Conservation (phyloP, 441 rosid genomes). For the Corymbia citriodora region DNA sequence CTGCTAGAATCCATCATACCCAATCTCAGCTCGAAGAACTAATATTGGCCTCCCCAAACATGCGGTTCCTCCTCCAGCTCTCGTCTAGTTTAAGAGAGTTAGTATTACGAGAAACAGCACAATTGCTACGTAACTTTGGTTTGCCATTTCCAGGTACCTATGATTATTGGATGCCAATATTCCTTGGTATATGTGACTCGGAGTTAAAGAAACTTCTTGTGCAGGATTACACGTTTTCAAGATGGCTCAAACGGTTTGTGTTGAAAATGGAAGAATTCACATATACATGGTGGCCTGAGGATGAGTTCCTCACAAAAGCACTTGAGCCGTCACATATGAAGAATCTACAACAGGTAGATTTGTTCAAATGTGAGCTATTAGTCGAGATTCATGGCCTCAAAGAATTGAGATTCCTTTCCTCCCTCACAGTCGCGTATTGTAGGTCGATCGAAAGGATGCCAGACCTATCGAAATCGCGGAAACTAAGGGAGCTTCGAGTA, state of each 20-base stretch:
- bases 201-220: background rate
- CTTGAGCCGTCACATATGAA: background rate
- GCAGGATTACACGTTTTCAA: fast-evolving
- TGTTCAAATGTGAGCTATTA: fast-evolving
- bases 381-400: background rate
- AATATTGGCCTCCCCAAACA: background rate
- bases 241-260: fast-evolving
- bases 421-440: fast-evolving
- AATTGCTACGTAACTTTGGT: no score
- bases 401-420: background rate
- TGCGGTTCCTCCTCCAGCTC: background rate
- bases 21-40: fast-evolving
- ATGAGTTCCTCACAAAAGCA: fast-evolving
- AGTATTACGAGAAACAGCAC: no score
- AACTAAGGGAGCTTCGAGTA: fast-evolving
- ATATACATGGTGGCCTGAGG: no score
- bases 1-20: fast-evolving
- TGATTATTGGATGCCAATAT: fast-evolving
- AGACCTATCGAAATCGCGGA: background rate
- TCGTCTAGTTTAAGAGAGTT: background rate
- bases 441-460: background rate
- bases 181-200: background rate
- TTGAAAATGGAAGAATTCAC: fast-evolving
- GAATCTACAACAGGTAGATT: background rate
- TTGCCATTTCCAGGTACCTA: fast-evolving